A percentile compares a stretch with the other conserved stretches of the same genome.
phyloP scores from a whole-genome alignment of 2,329 filamentous ascomycete species.

The Byssothecium circinans region DNA sequence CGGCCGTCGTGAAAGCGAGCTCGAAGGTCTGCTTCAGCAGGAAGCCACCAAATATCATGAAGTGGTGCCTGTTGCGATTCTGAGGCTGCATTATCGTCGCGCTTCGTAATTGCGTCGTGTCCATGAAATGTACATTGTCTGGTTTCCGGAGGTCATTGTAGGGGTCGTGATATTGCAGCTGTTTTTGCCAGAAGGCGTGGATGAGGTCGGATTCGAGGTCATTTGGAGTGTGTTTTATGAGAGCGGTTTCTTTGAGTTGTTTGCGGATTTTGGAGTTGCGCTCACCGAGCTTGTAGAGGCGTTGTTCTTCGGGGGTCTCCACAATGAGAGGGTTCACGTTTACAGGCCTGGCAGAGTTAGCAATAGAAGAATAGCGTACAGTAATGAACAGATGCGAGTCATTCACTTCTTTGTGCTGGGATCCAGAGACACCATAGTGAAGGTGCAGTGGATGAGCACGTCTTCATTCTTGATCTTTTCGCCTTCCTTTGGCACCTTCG shows the following conservation, averaged over 20 bases:
- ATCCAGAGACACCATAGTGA: slow-evolving; percentile 76
- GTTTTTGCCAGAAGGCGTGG: slow-evolving; percentile 72
- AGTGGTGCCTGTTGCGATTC: slow-evolving; percentile 69
- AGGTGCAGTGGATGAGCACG: slow-evolving; percentile 69
- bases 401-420: slow-evolving; percentile 63
- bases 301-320: slow-evolving; percentile 66
- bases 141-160: slow-evolving; percentile 58
- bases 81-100: slow-evolving; percentile 77
- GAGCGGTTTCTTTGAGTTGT: slow-evolving; percentile 59
- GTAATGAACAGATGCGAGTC: neutral
- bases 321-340: slow-evolving; percentile 63
- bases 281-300: slow-evolving; percentile 64
- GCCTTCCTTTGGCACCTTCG: slow-evolving; percentile 64
- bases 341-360: slow-evolving; percentile 52
- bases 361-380: neutral
- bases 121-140: slow-evolving; percentile 63
- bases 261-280: slow-evolving; percentile 69
- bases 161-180: slow-evolving; percentile 65
- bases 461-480: slow-evolving; percentile 61
- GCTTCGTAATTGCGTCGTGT: slow-evolving; percentile 63
- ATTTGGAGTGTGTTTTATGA: slow-evolving; percentile 69
- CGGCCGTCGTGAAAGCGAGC: slow-evolving; percentile 73
- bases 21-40: slow-evolving; percentile 75
- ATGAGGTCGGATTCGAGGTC: slow-evolving; percentile 72
- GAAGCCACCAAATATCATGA: slow-evolving; percentile 79